phyloP scores from a whole-genome alignment of 2,329 filamentous ascomycete genomes.

The Rhytidhysteron rufulum region DNA sequence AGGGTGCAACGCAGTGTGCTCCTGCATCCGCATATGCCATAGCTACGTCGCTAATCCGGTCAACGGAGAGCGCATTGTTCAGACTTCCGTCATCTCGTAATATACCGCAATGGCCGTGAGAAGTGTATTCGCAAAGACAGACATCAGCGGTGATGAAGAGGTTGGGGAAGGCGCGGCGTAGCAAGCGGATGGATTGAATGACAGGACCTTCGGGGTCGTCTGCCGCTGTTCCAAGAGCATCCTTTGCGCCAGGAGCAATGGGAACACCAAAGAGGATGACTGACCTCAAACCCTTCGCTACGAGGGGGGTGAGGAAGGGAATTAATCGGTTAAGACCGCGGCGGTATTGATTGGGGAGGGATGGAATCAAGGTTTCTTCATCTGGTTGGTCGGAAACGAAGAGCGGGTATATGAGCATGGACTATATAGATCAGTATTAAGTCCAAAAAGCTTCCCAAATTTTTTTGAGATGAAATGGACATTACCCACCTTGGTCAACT shows the following conservation, averaged over 20 bases:
- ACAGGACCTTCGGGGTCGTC: conserved; percentile 93
- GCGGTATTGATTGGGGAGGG: conserved; percentile 84
- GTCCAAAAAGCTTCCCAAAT: background rate
- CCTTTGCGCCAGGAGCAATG: conserved; percentile 74
- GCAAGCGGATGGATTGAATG: conserved; percentile 77
- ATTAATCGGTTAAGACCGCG: conserved; percentile 83
- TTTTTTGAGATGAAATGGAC: too few species aligned
- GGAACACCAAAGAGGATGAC: conserved; percentile 97
- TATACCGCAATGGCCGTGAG: conserved; percentile 95
- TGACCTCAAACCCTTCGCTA: conserved; percentile 84
- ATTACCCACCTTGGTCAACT: conserved; percentile 46
- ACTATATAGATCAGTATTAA: conserved; percentile 49
- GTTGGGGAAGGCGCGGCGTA: conserved; percentile 80
- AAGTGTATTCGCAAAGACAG: conserved; percentile 97
- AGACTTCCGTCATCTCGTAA: conserved; percentile 86
- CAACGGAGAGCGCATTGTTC: conserved; percentile 90
- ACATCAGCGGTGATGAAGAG: conserved; percentile 92
- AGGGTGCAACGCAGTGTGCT: conserved; percentile 93
- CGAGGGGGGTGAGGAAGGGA: conserved; percentile 78
- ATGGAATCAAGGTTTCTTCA: conserved; percentile 85
- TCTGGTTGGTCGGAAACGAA: conserved; percentile 94
- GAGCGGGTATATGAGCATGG: conserved; percentile 97
- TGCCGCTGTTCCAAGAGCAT: conserved; percentile 84
- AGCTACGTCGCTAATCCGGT: conserved; percentile 96
- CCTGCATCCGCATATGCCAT: conserved; percentile 93